These are phyloP conservation scores for Fusarium luffae DNA, from an alignment of 2,329 filamentous ascomycete genomes.

Conservation along the genomic window DNA sequence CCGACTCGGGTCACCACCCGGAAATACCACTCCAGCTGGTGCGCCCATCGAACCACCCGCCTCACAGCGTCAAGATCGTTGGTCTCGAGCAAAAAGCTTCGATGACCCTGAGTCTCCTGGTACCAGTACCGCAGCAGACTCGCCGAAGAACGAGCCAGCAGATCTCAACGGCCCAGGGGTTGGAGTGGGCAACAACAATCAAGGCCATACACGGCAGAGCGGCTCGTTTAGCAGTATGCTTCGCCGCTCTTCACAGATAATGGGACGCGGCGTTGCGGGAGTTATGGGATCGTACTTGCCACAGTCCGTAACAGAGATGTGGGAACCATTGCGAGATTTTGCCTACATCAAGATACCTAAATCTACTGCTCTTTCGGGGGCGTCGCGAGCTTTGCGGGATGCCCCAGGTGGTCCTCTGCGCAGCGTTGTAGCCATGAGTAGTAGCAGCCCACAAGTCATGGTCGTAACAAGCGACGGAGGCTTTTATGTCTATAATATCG, in stretches of 20 bases:
- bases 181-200: constrained; percentile 42
- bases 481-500: constrained; percentile 95
- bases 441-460: constrained; percentile 95
- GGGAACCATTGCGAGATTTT: constrained; percentile 95
- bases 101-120: constrained; percentile 57
- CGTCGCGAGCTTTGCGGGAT: constrained; percentile 46
- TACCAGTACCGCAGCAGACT: constrained; percentile 61
- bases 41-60: constrained; percentile 53
- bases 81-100: constrained; percentile 63
- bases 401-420: constrained; percentile 67
- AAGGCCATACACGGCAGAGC: constrained; percentile 63
- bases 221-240: constrained; percentile 91
- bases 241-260: constrained; percentile 92
- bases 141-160: constrained; percentile 61
- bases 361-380: constrained; percentile 44
- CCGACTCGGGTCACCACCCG: constrained; percentile 70
- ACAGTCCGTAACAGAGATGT: constrained; percentile 95
- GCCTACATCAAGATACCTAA: constrained; percentile 95
- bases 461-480: constrained; percentile 95
- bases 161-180: constrained; percentile 51
- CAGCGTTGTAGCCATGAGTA: constrained; percentile 98
- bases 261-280: constrained; percentile 87
- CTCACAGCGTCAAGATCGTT: constrained; percentile 62
- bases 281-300: constrained; percentile 93
- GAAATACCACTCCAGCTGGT: constrained; percentile 51